Percentiles rank a stretch among this genome's conserved stretches.
Conservation (phyloP, 371 early-diverging fungal species). For the Funneliformis caledonium region DNA sequence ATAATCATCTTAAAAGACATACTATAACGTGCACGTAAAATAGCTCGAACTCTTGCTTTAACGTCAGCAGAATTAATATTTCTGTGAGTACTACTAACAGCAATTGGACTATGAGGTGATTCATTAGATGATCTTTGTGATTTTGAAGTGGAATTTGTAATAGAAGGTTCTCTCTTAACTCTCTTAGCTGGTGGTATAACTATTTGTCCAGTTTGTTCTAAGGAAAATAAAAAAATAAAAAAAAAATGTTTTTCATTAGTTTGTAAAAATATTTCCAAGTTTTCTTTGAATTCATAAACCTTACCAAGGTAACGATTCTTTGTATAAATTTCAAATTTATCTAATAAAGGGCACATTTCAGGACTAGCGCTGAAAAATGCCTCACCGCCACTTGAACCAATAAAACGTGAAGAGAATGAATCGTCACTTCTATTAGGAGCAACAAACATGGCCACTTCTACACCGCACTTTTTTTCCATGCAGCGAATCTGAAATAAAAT, state of each 20-base stretch:
- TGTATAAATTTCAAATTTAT: background rate
- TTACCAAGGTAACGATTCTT: background rate
- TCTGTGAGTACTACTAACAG: background rate
- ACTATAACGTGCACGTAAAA: background rate
- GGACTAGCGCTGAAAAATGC: background rate
- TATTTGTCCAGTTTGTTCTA: constrained; percentile 1
- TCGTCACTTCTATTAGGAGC: background rate
- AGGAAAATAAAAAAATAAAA: background rate
- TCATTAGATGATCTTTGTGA: background rate
- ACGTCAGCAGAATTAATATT: background rate
- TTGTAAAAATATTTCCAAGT: background rate
- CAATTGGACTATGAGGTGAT: background rate
- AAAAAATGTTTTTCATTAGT: background rate
- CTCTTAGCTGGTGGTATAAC: background rate
- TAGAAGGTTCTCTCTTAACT: background rate
- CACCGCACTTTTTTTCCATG: background rate
- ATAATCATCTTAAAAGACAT: background rate
- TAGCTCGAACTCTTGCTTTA: background rate
- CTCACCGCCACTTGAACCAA: background rate
- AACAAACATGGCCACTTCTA: background rate
- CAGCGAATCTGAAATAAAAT: background rate
- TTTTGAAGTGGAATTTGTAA: background rate
- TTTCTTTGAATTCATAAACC: background rate
- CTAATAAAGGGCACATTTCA: background rate
- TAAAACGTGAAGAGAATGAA: background rate